Percentiles rank a stretch among this genome's conserved stretches.
Evolutionary conservation across 352 stramenopile species (phyloP).

Genomic region (Globisporangium okanoganense): DNA sequence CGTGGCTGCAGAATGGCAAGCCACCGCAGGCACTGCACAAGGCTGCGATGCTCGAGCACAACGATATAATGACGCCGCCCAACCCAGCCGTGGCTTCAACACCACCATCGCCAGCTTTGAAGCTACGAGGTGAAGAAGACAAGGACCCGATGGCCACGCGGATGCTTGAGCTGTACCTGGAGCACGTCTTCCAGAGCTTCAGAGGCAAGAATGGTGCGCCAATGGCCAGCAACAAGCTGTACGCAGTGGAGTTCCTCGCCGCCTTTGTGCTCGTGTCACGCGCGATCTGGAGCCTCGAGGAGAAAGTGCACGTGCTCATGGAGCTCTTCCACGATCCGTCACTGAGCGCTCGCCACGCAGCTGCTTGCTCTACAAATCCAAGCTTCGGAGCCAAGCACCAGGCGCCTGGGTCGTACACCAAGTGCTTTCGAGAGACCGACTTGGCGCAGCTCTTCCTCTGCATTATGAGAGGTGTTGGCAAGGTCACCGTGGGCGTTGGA

Average conservation of each 20-base stretch:
- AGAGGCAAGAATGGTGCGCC: slow-evolving; percentile 7
- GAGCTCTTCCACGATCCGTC: slow-evolving; percentile 50
- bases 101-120: background rate
- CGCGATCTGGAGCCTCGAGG: slow-evolving; percentile 55
- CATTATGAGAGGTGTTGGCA: slow-evolving; percentile 44
- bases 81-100: slow-evolving; percentile 6
- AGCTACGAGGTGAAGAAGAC: background rate
- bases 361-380: slow-evolving; percentile 8
- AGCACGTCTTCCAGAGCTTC: slow-evolving; percentile 65
- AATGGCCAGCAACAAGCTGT: slow-evolving; percentile 22
- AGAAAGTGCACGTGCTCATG: slow-evolving; percentile 52
- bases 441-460: slow-evolving; percentile 52
- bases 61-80: slow-evolving; percentile 47
- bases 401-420: background rate
- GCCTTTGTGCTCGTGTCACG: slow-evolving; percentile 50
- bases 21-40: slow-evolving; percentile 1
- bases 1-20: slow-evolving; percentile 30
- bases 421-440: slow-evolving; percentile 51
- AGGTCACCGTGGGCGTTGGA: slow-evolving; percentile 44
- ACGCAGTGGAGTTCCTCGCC: slow-evolving; percentile 59
- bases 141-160: slow-evolving; percentile 11
- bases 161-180: slow-evolving; percentile 47
- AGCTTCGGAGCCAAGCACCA: slow-evolving; percentile 8
- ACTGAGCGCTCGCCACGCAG: slow-evolving; percentile 17
- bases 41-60: slow-evolving; percentile 11